Base-by-base conservation (phyloP, 306 rosid genomes). In the Pueraria montana region DNA sequence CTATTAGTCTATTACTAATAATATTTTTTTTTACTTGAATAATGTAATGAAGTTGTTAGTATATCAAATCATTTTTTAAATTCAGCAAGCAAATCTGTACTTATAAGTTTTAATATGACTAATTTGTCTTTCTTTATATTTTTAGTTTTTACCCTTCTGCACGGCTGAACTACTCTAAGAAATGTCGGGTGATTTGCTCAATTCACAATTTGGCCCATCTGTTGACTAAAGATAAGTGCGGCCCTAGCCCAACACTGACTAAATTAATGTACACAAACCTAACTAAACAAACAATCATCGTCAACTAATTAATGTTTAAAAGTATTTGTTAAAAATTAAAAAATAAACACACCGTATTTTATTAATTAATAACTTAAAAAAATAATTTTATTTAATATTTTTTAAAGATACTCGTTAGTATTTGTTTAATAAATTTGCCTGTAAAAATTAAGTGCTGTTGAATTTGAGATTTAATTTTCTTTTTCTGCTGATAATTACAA, bases 111-210 rank as follows among this genome's bases (percentile, higher is more conserved):
- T 64, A 36, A 17, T 38, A 68, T 38, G 38, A 40, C 40, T 24
- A 16, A n/a, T 56, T 68, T 67, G 26, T 80, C 55, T 80, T 61
- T 72, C 2, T n/a, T n/a, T n/a, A n/a, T n/a, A n/a, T n/a, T n/a
- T 36, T 18, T 52, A 20, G 78, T 81, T 61, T 70, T n/a, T 18
- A 1, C 13, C 66, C 36, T 62, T 77, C 27, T 61, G 45, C 72
- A 84, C 77, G 61, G 85, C 80, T 80, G 81, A 86, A 78, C 91
- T 43, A 84, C 77, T 69, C 43, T 27, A 17, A 4, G 48, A 75
- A 80, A 67, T 46, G 59, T 72, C 34, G 20, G 74, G 17, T 20
- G 67, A 48, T 67, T 74, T 24, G 42, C 24, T 66, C 43, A 82
- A 61, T 56, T 13, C 71, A 32, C 50, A 67, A 62, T 56, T 77